Evolutionary conservation across 331 rosid species (phyloP).

Genomic region (Telfairia occidentalis): DNA sequence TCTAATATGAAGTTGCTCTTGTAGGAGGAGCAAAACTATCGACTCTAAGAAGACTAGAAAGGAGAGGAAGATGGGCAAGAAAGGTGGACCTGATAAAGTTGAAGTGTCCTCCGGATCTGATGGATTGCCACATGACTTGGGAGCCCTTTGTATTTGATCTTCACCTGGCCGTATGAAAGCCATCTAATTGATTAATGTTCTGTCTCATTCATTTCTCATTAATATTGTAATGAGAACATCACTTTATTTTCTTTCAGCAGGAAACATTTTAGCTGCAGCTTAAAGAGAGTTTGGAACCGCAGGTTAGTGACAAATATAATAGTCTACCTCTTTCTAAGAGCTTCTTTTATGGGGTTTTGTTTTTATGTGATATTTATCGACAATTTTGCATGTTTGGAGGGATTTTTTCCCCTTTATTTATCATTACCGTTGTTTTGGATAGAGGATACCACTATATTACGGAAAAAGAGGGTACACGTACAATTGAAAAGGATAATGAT

Average conservation of each 20-base stretch:
- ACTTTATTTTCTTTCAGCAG: not conserved
- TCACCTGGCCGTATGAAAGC: slow-evolving; percentile 23
- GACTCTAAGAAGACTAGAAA: slow-evolving; percentile 41
- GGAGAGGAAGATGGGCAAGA: slow-evolving; percentile 45
- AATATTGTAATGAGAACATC: not conserved
- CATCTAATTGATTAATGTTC: not conserved
- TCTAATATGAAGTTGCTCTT: slow-evolving; percentile 14
- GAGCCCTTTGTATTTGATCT: slow-evolving; percentile 71
- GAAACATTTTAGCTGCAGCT: not conserved
- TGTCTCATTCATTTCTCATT: not conserved
- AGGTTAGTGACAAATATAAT: not conserved
- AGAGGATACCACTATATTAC: not conserved
- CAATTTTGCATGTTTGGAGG: not conserved
- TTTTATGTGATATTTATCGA: not conserved
- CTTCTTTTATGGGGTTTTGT: not conserved
- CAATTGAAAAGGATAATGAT: not conserved
- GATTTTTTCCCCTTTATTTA: not conserved
- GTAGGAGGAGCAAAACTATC: slow-evolving; percentile 37
- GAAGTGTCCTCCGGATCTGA: slow-evolving; percentile 24
- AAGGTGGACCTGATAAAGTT: slow-evolving; percentile 29
- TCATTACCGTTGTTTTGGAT: not conserved
- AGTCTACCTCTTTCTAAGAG: not conserved
- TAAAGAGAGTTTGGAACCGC: not conserved
- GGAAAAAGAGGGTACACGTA: not conserved
- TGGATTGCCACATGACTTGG: slow-evolving; percentile 55